These are phyloP conservation scores for Vitis hybrid DNA, from an alignment of 177 flowering plant genomes.

Conservation along the genomic window DNA sequence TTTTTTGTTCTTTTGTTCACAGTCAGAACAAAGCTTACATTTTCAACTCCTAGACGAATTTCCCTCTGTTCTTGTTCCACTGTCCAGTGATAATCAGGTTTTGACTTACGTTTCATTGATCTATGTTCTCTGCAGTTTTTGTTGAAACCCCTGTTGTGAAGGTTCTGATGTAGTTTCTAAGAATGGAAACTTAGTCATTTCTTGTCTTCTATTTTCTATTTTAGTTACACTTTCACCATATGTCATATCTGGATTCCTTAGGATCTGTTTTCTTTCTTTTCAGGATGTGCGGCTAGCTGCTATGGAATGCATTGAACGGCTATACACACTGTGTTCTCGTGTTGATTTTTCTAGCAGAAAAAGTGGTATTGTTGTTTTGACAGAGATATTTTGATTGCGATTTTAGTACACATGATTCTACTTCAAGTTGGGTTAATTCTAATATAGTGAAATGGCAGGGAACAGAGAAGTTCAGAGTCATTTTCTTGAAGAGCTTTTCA, in stretches of 20 bases:
- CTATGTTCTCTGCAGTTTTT: background rate
- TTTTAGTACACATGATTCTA: background rate
- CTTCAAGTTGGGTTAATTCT: conserved; percentile 5
- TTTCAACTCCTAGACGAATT: conserved; percentile 51
- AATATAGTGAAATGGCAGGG: conserved; percentile 36
- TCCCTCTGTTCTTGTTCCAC: conserved; percentile 76
- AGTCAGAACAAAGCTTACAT: conserved; percentile 34
- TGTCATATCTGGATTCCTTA: background rate
- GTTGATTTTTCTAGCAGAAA: conserved; percentile 33
- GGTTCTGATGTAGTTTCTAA: background rate
- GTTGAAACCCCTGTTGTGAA: background rate
- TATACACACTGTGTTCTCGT: conserved; percentile 41
- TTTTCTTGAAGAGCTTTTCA: conserved; percentile 58
- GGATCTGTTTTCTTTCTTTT: conserved; percentile 9
- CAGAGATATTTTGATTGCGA: too few species aligned
- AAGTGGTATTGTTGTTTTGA: conserved; percentile 45
- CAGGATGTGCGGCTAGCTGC: conserved; percentile 71
- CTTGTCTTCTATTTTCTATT: background rate
- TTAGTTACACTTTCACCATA: background rate
- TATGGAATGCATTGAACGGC: conserved; percentile 65
- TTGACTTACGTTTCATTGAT: background rate
- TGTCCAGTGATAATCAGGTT: conserved; percentile 79
- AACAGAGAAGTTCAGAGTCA: conserved; percentile 35
- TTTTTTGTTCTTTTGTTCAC: conserved; percentile 49
- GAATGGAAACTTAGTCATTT: too few species aligned